These are phyloP conservation scores for Talaromyces ruber DNA, from an alignment of 495 filamentous ascomycete species.

Conservation along the genomic window DNA sequence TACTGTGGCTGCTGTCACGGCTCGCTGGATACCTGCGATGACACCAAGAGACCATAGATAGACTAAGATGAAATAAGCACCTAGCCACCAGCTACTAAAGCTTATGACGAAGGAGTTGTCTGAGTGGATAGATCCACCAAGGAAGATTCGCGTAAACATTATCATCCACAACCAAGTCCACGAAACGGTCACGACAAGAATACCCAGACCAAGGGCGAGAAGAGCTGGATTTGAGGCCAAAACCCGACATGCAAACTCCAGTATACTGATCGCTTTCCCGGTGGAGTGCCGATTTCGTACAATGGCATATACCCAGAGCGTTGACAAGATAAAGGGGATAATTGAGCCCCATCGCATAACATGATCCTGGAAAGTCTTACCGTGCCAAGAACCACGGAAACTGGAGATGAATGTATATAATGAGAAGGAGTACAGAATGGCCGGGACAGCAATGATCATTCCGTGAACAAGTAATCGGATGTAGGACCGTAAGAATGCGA, in stretches of 20 bases:
- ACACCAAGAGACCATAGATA: slow-evolving; percentile 92
- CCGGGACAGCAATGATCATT: slow-evolving; percentile 74
- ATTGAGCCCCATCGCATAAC: slow-evolving; percentile 83
- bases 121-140: slow-evolving; percentile 67
- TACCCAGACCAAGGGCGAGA: slow-evolving; percentile 70
- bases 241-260: slow-evolving; percentile 86
- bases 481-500: slow-evolving; percentile 78
- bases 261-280: slow-evolving; percentile 69
- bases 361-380: slow-evolving; percentile 68
- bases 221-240: slow-evolving; percentile 77
- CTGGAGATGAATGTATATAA: slow-evolving; percentile 87
- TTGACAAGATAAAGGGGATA: slow-evolving; percentile 63
- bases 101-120: slow-evolving; percentile 67
- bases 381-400: slow-evolving; percentile 65
- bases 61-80: slow-evolving; percentile 79
- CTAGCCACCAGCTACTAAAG: slow-evolving; percentile 84
- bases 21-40: slow-evolving; percentile 75
- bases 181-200: slow-evolving; percentile 62
- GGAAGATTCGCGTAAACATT: slow-evolving; percentile 94
- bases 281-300: slow-evolving; percentile 72
- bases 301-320: slow-evolving; percentile 75
- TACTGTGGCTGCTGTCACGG: slow-evolving; percentile 89
- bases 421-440: slow-evolving; percentile 78
- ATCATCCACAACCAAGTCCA: slow-evolving; percentile 96
- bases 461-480: slow-evolving; percentile 69